phyloP scores from a whole-genome alignment of 768 basidiomycete species.

The Hericium rajendrae region DNA sequence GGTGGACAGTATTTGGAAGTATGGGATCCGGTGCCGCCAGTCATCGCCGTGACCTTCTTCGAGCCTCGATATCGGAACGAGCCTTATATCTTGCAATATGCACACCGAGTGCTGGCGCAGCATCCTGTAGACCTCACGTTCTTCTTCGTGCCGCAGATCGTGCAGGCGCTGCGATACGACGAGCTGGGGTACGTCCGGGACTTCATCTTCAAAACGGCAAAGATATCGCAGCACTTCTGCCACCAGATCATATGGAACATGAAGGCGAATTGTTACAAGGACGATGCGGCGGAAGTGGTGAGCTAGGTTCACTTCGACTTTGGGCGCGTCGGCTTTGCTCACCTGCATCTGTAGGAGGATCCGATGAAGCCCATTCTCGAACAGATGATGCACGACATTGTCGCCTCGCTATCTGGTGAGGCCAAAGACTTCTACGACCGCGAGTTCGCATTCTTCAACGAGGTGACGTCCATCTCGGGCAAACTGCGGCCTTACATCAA shows the following conservation, averaged over 20 bases:
- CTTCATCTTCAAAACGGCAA: constrained; percentile 95
- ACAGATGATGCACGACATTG: constrained; percentile 69
- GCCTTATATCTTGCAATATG: constrained; percentile 87
- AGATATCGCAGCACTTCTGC: constrained; percentile 95
- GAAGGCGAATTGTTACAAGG: constrained; percentile 96
- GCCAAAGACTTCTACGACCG: constrained; percentile 86
- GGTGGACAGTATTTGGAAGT: constrained; percentile 64
- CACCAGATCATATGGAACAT: constrained; percentile 99
- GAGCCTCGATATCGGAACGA: constrained; percentile 78
- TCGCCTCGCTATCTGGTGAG: constrained; percentile 78
- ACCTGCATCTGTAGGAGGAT: constrained; percentile 55
- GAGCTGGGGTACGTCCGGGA: constrained; percentile 84
- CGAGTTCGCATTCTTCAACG: constrained; percentile 92
- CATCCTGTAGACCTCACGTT: constrained; percentile 93
- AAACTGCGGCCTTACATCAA: constrained; percentile 96
- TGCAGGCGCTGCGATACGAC: constrained; percentile 90
- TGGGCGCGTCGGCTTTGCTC: not conserved
- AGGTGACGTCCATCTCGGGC: constrained; percentile 96
- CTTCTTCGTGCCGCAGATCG: constrained; percentile 98
- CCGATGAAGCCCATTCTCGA: constrained; percentile 96
- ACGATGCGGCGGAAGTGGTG: constrained; percentile 80
- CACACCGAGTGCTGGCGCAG: constrained; percentile 88
- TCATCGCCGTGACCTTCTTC: constrained; percentile 76
- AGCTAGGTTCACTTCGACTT: constrained; percentile 12
- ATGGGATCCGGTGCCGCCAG: constrained; percentile 83